Percentiles rank a stretch among this genome's conserved stretches.
Evolutionary conservation across 2,329 filamentous ascomycete species (phyloP).

Genomic region (Penicillium oxalicum): DNA sequence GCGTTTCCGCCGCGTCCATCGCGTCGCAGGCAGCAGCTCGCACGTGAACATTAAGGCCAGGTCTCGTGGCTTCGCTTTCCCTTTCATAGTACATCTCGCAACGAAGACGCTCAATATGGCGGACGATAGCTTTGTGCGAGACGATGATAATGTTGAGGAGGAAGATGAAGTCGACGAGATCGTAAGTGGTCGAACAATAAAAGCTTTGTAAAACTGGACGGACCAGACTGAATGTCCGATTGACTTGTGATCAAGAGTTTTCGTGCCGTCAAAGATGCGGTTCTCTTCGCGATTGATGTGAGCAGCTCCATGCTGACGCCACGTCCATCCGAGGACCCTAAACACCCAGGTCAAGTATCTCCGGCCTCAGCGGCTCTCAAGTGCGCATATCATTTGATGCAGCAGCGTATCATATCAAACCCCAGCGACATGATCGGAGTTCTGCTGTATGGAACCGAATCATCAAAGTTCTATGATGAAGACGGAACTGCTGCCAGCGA

Average conservation of each 20-base stretch:
- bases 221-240: conserved; percentile 1
- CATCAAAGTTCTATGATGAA: conserved; percentile 70
- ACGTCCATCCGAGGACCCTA: conserved; percentile 60
- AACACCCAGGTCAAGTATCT: conserved; percentile 72
- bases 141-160: conserved; percentile 40
- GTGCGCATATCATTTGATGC: conserved; percentile 91
- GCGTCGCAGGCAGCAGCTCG: conserved; percentile 27
- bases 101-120: conserved; percentile 25
- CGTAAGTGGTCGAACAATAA: conserved; percentile 21
- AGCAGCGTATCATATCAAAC: conserved; percentile 95
- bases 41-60: conserved; percentile 1
- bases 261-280: conserved; percentile 90
- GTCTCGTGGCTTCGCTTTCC: neutral
- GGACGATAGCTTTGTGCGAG: conserved; percentile 31
- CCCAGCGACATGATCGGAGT: conserved; percentile 97
- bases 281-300: conserved; percentile 92
- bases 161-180: conserved; percentile 45
- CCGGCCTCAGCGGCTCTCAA: conserved; percentile 79
- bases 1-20: conserved; percentile 26
- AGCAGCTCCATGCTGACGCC: conserved; percentile 76
- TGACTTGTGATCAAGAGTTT: conserved; percentile 57
- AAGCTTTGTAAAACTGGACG: neutral
- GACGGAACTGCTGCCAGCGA: conserved; percentile 52
- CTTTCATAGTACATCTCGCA: neutral
- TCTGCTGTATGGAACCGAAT: conserved; percentile 80